Evolutionary conservation across 179 eudicot species (phyloP), one percentile per base, ranked within the genome.

Genomic region (Nepenthes alata): DNA sequence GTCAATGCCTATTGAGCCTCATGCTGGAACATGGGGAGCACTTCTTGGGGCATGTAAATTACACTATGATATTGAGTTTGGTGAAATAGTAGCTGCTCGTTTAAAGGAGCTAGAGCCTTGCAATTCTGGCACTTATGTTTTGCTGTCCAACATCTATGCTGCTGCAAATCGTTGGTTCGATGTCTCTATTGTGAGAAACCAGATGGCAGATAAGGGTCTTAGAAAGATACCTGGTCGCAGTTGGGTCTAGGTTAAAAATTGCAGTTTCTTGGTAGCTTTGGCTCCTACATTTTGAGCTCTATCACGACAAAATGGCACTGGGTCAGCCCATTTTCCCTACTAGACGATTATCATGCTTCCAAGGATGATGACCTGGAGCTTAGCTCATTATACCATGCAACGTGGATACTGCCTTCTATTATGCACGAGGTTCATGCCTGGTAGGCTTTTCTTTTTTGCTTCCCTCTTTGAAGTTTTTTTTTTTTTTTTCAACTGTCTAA

Each of bases 1-100:
- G 45, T 59, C 73, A 53, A 71, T 73, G 86, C 82, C 88, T 2
- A 53, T 73, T 50, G 74, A 75, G 57, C 66, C 70, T 3, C 73
- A 83, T 72, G 75, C 75, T 53, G 83, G 79, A 63, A 74, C 81
- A 0, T 80, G 91, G 91, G 85, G 91, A 8, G 77, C 91, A 7
- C 80, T 85, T 71, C 85, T 85, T 49, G 85, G 81, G 61, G 85
- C 85, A 13, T 85, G 88, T 75, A 64, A 71, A 53, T 52, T 83
- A 61, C 78, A 85, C 45, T 49, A 75, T 47, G 72, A 85, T 58
- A 13, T 69, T 59, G 77, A 72, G 25, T 55, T 85, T 48, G 85
- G 75, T 12, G 79, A 82, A 73, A 35, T 67, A 34, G 78, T 80
- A 2, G 85, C 79, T 13, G 57, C 39, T 37, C 69, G 63, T 16